These are phyloP conservation scores for Plasmodium coatneyi DNA, from an alignment of 169 alveolate genomes.

Conservation along the genomic window DNA sequence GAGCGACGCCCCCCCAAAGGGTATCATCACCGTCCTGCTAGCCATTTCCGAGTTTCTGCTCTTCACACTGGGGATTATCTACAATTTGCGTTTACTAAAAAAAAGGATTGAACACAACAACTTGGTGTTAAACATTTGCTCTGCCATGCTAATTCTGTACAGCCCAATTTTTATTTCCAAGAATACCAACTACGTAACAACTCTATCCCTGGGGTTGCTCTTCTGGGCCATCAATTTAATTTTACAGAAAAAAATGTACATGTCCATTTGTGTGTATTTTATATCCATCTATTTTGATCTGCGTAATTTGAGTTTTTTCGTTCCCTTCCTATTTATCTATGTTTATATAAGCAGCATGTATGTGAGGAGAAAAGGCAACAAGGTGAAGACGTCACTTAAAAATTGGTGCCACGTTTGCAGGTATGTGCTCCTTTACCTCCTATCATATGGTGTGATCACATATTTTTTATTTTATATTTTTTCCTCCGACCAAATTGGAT, in stretches of 20 bases:
- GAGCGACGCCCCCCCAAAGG: background rate
- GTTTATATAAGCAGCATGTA: conserved; percentile 55
- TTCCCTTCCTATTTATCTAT: conserved; percentile 54
- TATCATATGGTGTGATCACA: background rate
- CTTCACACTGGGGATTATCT: conserved; percentile 57
- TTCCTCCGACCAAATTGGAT: background rate
- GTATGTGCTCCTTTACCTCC: conserved; percentile 11
- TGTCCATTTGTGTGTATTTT: conserved; percentile 27
- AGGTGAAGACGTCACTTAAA: conserved; percentile 12
- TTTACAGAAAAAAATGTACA: conserved; percentile 25
- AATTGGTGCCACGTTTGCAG: conserved; percentile 22
- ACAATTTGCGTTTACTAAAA: conserved; percentile 34
- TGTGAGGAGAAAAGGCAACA: conserved; percentile 47
- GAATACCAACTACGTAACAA: conserved; percentile 32
- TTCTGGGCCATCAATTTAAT: conserved; percentile 60
- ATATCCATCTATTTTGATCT: conserved; percentile 34
- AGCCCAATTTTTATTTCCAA: conserved; percentile 48
- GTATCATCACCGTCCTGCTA: background rate
- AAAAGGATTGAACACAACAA: conserved; percentile 17
- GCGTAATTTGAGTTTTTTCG: conserved; percentile 7
- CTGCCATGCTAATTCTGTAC: conserved; percentile 54
- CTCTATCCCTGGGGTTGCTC: conserved; percentile 50
- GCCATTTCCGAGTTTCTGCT: conserved; percentile 43
- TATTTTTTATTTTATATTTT: conserved; percentile 19
- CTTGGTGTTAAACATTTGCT: conserved; percentile 25